Conservation (phyloP, 2,329 filamentous ascomycete species). For the Lecanicillium sp. region DNA sequence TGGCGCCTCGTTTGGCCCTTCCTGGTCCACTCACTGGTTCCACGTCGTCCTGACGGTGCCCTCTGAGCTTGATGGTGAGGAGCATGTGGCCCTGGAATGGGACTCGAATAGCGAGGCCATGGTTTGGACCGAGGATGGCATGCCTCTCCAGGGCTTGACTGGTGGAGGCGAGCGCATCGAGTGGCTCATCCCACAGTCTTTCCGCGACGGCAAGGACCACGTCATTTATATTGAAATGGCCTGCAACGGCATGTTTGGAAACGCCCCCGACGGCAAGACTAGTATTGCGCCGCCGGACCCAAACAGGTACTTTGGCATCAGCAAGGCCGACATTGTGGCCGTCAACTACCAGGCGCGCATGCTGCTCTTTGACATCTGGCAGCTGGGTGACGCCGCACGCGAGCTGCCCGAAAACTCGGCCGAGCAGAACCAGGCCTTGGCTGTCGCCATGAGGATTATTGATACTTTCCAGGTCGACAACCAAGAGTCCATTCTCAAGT, state of each 20-base stretch:
- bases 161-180: constrained; percentile 82
- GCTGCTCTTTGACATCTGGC: constrained; percentile 90
- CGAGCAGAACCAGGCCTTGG: constrained; percentile 79
- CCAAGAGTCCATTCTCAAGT: constrained; percentile 68
- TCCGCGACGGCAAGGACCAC: constrained; percentile 79
- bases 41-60: constrained; percentile 74
- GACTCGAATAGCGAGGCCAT: constrained; percentile 92
- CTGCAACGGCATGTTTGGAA: constrained; percentile 98
- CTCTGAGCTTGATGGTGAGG: constrained; percentile 60
- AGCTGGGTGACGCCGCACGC: constrained; percentile 83
- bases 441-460: constrained; percentile 81
- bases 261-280: constrained; percentile 68
- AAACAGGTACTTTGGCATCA: constrained; percentile 72
- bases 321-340: constrained; percentile 76
- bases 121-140: constrained; percentile 86
- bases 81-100: constrained; percentile 92
- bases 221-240: constrained; percentile 96
- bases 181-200: constrained; percentile 80
- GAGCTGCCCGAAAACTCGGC: constrained; percentile 86
- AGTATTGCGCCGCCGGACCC: constrained; percentile 81
- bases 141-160: constrained; percentile 83
- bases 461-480: constrained; percentile 79
- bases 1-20: constrained; percentile 79
- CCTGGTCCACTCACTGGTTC: constrained; percentile 99
- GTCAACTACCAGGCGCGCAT: constrained; percentile 80